phyloP scores from a whole-genome alignment of 2,329 filamentous ascomycete genomes.

The Exophiala alcalophila region DNA sequence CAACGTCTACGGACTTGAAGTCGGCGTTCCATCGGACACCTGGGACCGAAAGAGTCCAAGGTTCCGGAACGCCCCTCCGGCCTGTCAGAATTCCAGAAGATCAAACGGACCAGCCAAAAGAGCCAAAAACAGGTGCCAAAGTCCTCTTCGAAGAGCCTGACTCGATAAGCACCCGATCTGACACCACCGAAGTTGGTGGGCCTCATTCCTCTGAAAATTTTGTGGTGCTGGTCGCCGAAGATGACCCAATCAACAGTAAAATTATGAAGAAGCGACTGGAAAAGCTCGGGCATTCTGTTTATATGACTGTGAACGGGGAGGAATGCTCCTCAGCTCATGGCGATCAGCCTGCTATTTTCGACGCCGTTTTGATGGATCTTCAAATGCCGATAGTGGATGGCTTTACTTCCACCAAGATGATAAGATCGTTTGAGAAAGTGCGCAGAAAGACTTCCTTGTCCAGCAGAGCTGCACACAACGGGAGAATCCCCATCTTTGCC shows the following conservation, averaged over 20 bases:
- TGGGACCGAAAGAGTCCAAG: slow-evolving; percentile 35
- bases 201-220: slow-evolving; percentile 43
- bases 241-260: slow-evolving; percentile 82
- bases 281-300: slow-evolving; percentile 68
- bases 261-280: slow-evolving; percentile 77
- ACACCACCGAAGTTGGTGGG: slow-evolving; percentile 11
- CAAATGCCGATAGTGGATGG: slow-evolving; percentile 94
- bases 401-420: slow-evolving; percentile 76
- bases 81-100: slow-evolving; percentile 34
- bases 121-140: slow-evolving; percentile 7
- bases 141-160: slow-evolving; percentile 19
- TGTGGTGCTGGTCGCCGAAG: slow-evolving; percentile 75
- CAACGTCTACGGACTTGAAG: slow-evolving; percentile 19
- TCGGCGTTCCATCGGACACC: slow-evolving; percentile 28
- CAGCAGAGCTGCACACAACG: slow-evolving; percentile 56
- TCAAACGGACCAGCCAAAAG: slow-evolving; percentile 13
- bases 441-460: slow-evolving; percentile 55
- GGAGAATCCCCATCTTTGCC: slow-evolving; percentile 75
- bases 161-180: slow-evolving; percentile 9
- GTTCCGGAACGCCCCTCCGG: slow-evolving; percentile 36
- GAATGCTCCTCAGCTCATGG: slow-evolving; percentile 72
- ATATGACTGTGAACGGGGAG: slow-evolving; percentile 75
- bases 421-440: slow-evolving; percentile 66
- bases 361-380: slow-evolving; percentile 89
- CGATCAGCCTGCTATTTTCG: slow-evolving; percentile 62